These are phyloP conservation scores for Arachnopeziza araneosa DNA, from an alignment of 2,329 filamentous ascomycete genomes.

Conservation along the genomic window DNA sequence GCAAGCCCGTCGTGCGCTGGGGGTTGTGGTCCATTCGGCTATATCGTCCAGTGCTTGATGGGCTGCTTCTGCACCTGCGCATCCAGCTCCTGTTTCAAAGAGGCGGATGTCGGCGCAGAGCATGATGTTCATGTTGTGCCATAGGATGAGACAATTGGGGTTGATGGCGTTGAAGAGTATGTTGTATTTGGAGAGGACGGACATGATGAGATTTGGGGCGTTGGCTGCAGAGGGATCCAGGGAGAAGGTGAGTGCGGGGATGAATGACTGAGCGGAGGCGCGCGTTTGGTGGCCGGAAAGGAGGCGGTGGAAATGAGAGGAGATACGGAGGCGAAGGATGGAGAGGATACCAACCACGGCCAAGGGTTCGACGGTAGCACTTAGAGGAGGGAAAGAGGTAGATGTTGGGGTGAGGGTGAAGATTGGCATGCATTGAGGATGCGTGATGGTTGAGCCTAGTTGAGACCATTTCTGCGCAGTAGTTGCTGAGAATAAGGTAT, in stretches of 20 bases:
- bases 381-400: slow-evolving; percentile 29
- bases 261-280: slow-evolving; percentile 34
- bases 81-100: slow-evolving; percentile 47
- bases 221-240: slow-evolving; percentile 40
- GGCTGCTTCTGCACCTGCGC: slow-evolving; percentile 41
- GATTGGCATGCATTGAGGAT: slow-evolving; percentile 23
- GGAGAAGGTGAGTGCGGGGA: slow-evolving; percentile 40
- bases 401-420: slow-evolving; percentile 3
- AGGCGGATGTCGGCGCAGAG: slow-evolving; percentile 46
- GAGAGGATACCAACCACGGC: slow-evolving; percentile 34
- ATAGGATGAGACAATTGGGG: slow-evolving; percentile 44
- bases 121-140: slow-evolving; percentile 48
- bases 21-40: slow-evolving; percentile 43
- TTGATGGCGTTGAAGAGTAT: slow-evolving; percentile 38
- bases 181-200: slow-evolving; percentile 35
- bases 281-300: slow-evolving; percentile 29
- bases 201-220: slow-evolving; percentile 33
- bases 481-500: slow-evolving; percentile 16
- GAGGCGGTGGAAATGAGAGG: slow-evolving; percentile 38
- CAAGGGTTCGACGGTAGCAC: slow-evolving; percentile 25
- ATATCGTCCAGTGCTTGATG: slow-evolving; percentile 45
- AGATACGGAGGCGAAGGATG: slow-evolving; percentile 37
- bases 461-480: slow-evolving; percentile 18
- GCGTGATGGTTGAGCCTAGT: slow-evolving; percentile 12
- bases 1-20: slow-evolving; percentile 43